Evolutionary conservation across 352 stramenopile genomes (phyloP), one percentile per base, ranked within the genome.

Genomic region (Pythium biforme): DNA sequence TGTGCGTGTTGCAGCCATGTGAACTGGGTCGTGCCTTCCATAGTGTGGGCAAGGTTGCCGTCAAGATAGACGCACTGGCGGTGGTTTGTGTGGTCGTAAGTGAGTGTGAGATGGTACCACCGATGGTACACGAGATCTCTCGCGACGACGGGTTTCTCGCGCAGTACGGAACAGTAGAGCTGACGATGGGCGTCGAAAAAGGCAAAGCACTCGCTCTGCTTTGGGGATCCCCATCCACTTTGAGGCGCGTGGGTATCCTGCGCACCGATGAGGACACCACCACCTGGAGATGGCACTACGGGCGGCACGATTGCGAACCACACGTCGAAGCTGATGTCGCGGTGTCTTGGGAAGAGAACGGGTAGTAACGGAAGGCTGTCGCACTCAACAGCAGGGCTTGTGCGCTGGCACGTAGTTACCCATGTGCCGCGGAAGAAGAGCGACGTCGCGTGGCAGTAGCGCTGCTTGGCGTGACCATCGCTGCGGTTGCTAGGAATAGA

Each of bases 91-190:
- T 74, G 72, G 19, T 73, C 67, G 54, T 83, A 88, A 8, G 75
- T 83, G 9, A 86, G 67, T 12, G 83, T 73, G 33, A 88, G 66
- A 64, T 46, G 40, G 53, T 90, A 88, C 81, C 81, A 90, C 25
- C 81, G 78, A 47, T 59, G 20, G 20, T 25, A 26, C n/a, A 34
- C 8, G 19, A 65, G 39, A 11, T 6, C 4, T 22, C 20, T 10
- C 10, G 48, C 29, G 2, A 65, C 27, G 6, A 53, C 58, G 5
- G 55, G 63, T 53, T 68, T 73, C 5, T 59, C 56, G 12, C n/a
- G 55, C 14, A 81, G 43, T 20, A 81, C 56, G 14, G 76, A 81
- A 64, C 71, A 80, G 56, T 76, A 74, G 5, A 84, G 51, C 20
- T 66, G 64, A 10, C 62, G 19, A 25, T 76, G 66, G 2, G 63